Evolutionary conservation across 2,329 filamentous ascomycete species (phyloP).

Genomic region (Myriangium duriaei): DNA sequence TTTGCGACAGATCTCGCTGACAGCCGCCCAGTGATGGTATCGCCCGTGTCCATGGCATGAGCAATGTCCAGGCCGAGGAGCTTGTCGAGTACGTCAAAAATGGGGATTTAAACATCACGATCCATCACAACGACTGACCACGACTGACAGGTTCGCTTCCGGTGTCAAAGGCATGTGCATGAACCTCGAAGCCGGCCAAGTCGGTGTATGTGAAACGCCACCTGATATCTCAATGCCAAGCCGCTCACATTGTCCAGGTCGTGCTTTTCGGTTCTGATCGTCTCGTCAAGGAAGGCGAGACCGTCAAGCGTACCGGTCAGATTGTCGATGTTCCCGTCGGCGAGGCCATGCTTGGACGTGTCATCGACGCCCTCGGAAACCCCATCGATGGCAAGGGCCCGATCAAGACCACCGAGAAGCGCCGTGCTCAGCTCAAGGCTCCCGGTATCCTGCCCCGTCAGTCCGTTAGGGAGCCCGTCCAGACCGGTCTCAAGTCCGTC

Average conservation of each 20-base stretch:
- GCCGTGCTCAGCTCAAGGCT: slow-evolving; percentile 97
- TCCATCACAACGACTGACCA: too few species aligned
- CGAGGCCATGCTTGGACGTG: slow-evolving; percentile 85
- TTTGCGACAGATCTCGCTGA: slow-evolving; percentile 20
- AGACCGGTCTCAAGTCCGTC: slow-evolving; percentile 98
- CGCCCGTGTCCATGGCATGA: slow-evolving; percentile 98
- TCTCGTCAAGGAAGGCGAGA: slow-evolving; percentile 99
- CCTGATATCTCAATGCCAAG: not conserved
- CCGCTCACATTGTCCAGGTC: slow-evolving; percentile 28
- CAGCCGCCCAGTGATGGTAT: slow-evolving; percentile 81
- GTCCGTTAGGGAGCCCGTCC: slow-evolving; percentile 96
- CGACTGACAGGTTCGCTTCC: slow-evolving; percentile 72
- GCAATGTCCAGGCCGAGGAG: slow-evolving; percentile 99
- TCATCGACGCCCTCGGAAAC: slow-evolving; percentile 96
- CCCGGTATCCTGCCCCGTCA: slow-evolving; percentile 93
- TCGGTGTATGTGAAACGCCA: slow-evolving; percentile 51
- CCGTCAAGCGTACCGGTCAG: slow-evolving; percentile 97
- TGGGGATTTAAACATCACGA: not conserved
- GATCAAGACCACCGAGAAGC: slow-evolving; percentile 78
- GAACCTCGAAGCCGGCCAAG: slow-evolving; percentile 99
- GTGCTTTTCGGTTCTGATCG: slow-evolving; percentile 99
- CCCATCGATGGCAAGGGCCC: slow-evolving; percentile 99
- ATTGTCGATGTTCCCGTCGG: slow-evolving; percentile 99
- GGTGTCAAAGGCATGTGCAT: slow-evolving; percentile 99
- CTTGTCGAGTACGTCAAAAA: slow-evolving; percentile 79